Evolutionary conservation across 331 rosid species (phyloP), one percentile per base, ranked within the genome.

Genomic region (Telfairia occidentalis): DNA sequence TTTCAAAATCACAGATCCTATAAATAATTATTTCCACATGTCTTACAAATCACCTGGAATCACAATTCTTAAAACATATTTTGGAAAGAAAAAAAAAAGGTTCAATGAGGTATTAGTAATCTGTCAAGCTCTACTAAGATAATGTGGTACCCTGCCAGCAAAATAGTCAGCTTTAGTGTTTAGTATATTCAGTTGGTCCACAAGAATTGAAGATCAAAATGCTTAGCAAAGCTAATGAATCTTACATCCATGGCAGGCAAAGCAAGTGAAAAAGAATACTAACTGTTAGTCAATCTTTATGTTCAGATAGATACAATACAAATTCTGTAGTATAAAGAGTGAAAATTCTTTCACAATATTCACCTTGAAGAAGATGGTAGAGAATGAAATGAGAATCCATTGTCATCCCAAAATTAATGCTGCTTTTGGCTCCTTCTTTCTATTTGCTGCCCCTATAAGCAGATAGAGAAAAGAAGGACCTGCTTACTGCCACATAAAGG

Each of bases 381-480:
- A 67, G 49, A 64, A 78, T 26, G 29, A 69, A 7, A 61, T 42
- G 35, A 43, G 10, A 58, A 71, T 71, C 77, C 40, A 73, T 9
- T 26, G 38, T 69, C 69, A 54, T 53, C 77, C 77, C 76, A 43
- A 78, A 83, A 79, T 74, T 70, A 85, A 67, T 76, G 84, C 76
- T 79, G 81, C 85, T 83, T 79, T 5, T 85, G 82, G 21, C 11
- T 24, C 52, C 23, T 76, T 89, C 88, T 53, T 86, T 78, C 76
- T 84, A 97, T 80, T 89, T 88, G 78, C 83, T 87, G 65, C 96
- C 98, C 85, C 98, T 87, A 81, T 91, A 94, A 10, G 98, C 98
- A 46, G 98, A 91, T 83, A 94, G 97, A 71, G 98, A 94, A 86
- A 94, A 94, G 96, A 94, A 94, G 78, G 98, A 91, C 82, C 96